phyloP scores from a whole-genome alignment of 495 filamentous ascomycete species.

The Parachaetomium inaequale region DNA sequence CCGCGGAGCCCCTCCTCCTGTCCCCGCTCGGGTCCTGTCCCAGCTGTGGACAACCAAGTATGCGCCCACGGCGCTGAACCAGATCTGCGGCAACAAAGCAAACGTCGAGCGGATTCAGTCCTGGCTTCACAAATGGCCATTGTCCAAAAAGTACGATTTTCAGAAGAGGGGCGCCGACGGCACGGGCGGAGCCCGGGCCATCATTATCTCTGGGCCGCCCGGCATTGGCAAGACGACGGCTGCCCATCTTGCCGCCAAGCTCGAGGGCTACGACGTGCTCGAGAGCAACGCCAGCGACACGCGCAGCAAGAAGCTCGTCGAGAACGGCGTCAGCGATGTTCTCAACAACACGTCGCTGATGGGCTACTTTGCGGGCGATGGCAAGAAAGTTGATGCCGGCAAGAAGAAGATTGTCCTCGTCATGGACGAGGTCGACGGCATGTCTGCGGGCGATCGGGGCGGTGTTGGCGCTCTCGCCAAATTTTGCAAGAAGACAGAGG shows the following conservation, averaged over 20 bases:
- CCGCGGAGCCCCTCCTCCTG: conserved; percentile 36
- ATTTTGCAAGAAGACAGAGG: conserved; percentile 88
- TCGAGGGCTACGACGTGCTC: conserved; percentile 89
- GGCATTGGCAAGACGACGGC: conserved; percentile 98
- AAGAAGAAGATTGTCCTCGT: conserved; percentile 93
- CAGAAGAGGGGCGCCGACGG: conserved; percentile 77
- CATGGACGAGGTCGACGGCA: conserved; percentile 99
- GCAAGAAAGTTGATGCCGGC: conserved; percentile 68
- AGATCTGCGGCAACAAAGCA: conserved; percentile 94
- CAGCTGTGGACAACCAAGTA: conserved; percentile 96
- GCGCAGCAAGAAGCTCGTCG: conserved; percentile 95
- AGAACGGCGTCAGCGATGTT: conserved; percentile 78
- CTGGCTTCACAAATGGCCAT: conserved; percentile 82
- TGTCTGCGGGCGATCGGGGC: conserved; percentile 95
- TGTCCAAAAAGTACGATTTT: conserved; percentile 69
- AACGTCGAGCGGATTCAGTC: conserved; percentile 82
- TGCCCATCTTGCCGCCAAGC: conserved; percentile 85
- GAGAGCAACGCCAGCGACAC: conserved; percentile 97
- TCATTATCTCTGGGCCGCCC: conserved; percentile 91
- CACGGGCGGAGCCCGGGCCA: conserved; percentile 69
- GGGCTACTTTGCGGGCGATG: conserved; percentile 86
- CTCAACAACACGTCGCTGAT: conserved; percentile 89
- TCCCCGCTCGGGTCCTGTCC: conserved; percentile 50
- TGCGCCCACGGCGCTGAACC: conserved; percentile 72
- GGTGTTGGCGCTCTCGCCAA: conserved; percentile 92